Conservation (phyloP, 1,139 yeast species). For the Wickerhamiella infanticola region DNA sequence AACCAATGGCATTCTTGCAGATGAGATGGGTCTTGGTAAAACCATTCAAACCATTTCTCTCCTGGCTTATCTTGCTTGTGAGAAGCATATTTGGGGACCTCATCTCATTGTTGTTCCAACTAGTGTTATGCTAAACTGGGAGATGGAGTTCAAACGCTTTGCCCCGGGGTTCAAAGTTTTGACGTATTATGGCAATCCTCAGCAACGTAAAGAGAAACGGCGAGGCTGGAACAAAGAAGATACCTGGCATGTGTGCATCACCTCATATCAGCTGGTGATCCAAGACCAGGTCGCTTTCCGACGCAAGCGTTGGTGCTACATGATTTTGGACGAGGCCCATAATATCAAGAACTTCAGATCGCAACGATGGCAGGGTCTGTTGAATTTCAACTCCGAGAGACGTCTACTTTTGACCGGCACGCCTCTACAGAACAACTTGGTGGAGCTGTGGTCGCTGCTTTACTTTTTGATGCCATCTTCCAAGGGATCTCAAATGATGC, state of each 20-base stretch:
- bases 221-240: constrained; percentile 97
- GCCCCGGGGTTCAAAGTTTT: constrained; percentile 96
- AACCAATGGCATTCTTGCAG: constrained; percentile 94
- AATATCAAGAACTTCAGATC: constrained; percentile 93
- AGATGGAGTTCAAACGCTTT: constrained; percentile 95
- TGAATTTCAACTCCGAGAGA: constrained; percentile 85
- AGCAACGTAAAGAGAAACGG: constrained; percentile 87
- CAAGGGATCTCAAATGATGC: constrained; percentile 54
- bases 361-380: constrained; percentile 89
- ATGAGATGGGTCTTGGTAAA: constrained; percentile 97
- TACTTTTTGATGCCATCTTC: constrained; percentile 93
- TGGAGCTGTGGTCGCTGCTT: constrained; percentile 85
- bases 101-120: constrained; percentile 96
- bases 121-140: constrained; percentile 98
- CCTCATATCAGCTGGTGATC: constrained; percentile 89
- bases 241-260: constrained; percentile 91
- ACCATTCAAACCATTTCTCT: constrained; percentile 92
- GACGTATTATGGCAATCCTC: constrained; percentile 96
- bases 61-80: constrained; percentile 79
- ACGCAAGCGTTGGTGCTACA: constrained; percentile 85
- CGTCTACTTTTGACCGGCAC: constrained; percentile 87
- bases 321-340: constrained; percentile 97
- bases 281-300: constrained; percentile 93
- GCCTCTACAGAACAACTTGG: constrained; percentile 80
- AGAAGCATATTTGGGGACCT: constrained; percentile 93